Conservation (phyloP, 2,329 filamentous ascomycete genomes). For the Massarina eburnea region DNA sequence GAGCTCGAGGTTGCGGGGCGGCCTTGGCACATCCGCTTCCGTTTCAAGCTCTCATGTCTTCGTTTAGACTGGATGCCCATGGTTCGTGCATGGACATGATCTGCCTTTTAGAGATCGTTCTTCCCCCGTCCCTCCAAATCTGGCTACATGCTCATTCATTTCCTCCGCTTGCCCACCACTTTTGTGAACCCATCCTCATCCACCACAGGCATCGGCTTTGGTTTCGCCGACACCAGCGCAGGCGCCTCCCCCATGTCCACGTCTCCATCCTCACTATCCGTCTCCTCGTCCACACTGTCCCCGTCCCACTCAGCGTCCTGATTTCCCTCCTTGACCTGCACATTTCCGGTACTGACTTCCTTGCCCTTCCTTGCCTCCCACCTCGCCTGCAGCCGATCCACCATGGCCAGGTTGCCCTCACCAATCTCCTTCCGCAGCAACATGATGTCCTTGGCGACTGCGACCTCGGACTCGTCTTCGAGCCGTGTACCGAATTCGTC, state of each 20-base stretch:
- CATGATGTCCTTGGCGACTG: slow-evolving; percentile 73
- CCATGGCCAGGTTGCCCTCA: slow-evolving; percentile 65
- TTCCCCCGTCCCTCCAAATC: neutral
- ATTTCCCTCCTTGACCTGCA: slow-evolving; percentile 60
- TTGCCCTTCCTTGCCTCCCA: slow-evolving; percentile 65
- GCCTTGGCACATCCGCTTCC: slow-evolving; percentile 3
- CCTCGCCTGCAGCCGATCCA: slow-evolving; percentile 63
- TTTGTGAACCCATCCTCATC: slow-evolving; percentile 48
- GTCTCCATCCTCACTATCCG: slow-evolving; percentile 43
- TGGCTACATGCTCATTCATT: slow-evolving; percentile 24
- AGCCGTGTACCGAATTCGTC: slow-evolving; percentile 95
- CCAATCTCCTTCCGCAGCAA: slow-evolving; percentile 65
- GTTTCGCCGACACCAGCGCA: slow-evolving; percentile 35
- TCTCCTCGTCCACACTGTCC: slow-evolving; percentile 54
- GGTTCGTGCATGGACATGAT: neutral
- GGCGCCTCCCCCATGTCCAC: slow-evolving; percentile 43
- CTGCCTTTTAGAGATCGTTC: neutral
- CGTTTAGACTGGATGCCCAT: neutral
- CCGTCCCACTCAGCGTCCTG: slow-evolving; percentile 46
- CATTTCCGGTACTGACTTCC: slow-evolving; percentile 50
- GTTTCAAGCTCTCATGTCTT: neutral
- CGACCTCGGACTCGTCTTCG: slow-evolving; percentile 81
- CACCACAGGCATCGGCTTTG: slow-evolving; percentile 40
- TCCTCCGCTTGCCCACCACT: slow-evolving; percentile 45
- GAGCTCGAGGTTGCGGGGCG: slow-evolving; percentile 1